Conservation (phyloP, 768 basidiomycete genomes). For the Psilocybe sp. region DNA sequence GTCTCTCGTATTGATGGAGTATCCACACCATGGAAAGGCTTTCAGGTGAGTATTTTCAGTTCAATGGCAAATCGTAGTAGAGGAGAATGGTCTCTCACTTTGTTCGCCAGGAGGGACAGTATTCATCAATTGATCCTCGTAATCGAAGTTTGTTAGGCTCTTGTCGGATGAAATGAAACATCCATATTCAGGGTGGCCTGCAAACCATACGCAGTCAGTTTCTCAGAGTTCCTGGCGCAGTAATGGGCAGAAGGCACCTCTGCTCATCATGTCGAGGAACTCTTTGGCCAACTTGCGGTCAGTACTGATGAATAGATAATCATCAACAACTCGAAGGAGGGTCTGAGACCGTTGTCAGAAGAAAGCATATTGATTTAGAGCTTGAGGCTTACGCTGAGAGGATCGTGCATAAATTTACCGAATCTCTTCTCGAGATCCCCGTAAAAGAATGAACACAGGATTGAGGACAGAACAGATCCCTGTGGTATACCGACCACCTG, state of each 20-base stretch:
- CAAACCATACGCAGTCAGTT: too few relatives aligned
- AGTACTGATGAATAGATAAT: conserved; percentile 88
- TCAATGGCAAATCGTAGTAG: background rate
- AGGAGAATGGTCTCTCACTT: conserved; percentile 11
- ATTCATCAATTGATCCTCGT: conserved; percentile 50
- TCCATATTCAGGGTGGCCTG: conserved; percentile 92
- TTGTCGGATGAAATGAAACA: conserved; percentile 89
- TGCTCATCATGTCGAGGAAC: conserved; percentile 76
- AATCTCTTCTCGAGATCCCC: conserved; percentile 78
- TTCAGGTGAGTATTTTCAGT: background rate
- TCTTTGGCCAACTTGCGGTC: conserved; percentile 50
- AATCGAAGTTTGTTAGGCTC: conserved; percentile 84
- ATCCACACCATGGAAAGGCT: conserved; percentile 96
- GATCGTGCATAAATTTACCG: conserved; percentile 50
- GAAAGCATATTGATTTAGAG: background rate
- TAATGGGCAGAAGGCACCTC: conserved; percentile 39
- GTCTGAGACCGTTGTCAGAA: conserved; percentile 39
- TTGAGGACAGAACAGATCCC: conserved; percentile 89
- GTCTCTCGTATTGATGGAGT: conserved; percentile 69
- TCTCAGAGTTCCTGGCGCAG: too few relatives aligned
- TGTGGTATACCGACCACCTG: conserved; percentile 97
- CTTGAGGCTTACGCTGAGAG: conserved; percentile 54
- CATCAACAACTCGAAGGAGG: conserved; percentile 87
- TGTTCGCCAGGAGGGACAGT: conserved; percentile 44
- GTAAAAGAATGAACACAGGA: conserved; percentile 95